phyloP scores from a whole-genome alignment of 2,329 filamentous ascomycete genomes.

The Rutstroemia sydowiana region DNA sequence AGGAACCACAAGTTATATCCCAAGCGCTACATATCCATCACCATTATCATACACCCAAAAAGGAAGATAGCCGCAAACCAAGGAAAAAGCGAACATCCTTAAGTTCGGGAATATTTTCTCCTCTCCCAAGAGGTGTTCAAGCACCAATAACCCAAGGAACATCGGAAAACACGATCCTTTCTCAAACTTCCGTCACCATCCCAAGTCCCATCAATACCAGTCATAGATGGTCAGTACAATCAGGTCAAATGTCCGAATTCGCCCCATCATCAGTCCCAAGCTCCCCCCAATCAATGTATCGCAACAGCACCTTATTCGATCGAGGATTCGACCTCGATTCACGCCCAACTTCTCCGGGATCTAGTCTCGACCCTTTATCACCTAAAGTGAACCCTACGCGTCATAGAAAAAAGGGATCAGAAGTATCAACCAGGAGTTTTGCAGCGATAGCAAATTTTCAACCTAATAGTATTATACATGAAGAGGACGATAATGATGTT shows the following conservation, averaged over 20 bases:
- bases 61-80: constrained; percentile 52
- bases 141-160: constrained; percentile 30
- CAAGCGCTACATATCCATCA: constrained; percentile 89
- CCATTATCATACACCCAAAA: constrained; percentile 72
- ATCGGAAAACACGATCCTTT: constrained; percentile 35
- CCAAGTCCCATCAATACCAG: constrained; percentile 38
- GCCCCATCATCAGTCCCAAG: constrained; percentile 68
- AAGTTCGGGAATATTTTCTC: constrained; percentile 54
- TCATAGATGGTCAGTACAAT: constrained; percentile 59
- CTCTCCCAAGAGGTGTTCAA: constrained; percentile 34
- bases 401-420: constrained; percentile 50
- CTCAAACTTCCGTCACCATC: constrained; percentile 44
- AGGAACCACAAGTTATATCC: constrained; percentile 37
- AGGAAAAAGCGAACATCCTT: constrained; percentile 68
- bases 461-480: constrained; percentile 29
- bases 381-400: constrained; percentile 46
- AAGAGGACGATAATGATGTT: constrained; percentile 31
- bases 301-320: constrained; percentile 73
- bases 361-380: constrained; percentile 62
- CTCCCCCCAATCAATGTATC: constrained; percentile 70
- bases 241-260: constrained; percentile 55
- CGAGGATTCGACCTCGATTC: constrained; percentile 56
- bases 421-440: constrained; percentile 45
- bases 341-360: constrained; percentile 74
- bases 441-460: constrained; percentile 29